These are phyloP conservation scores for Truncatella angustata DNA, from an alignment of 2,329 filamentous ascomycete genomes.

Conservation along the genomic window DNA sequence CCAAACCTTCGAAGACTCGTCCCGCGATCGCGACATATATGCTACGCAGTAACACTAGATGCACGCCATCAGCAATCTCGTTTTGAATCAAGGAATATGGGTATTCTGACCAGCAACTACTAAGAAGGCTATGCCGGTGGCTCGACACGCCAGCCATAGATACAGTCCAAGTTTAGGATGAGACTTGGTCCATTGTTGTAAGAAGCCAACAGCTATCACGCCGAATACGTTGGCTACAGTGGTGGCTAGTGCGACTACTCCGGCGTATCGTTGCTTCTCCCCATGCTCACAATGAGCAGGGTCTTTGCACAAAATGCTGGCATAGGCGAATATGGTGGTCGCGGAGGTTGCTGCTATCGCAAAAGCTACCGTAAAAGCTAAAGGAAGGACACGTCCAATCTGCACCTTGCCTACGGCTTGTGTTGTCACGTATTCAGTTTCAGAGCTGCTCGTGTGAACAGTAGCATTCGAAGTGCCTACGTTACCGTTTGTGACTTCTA, in stretches of 20 bases:
- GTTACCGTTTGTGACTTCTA: no score
- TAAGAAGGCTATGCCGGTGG: neutral
- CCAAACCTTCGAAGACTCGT: constrained; percentile 17
- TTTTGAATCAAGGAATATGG: neutral
- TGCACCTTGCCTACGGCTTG: no score
- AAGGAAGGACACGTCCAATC: no score
- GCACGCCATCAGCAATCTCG: neutral
- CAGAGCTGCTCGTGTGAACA: no score
- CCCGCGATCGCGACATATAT: constrained; percentile 12
- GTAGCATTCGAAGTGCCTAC: no score
- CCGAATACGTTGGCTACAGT: neutral
- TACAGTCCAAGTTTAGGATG: neutral
- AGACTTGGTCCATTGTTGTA: neutral
- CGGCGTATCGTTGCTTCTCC: neutral
- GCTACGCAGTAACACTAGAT: constrained; percentile 6
- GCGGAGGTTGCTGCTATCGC: constrained; percentile 1
- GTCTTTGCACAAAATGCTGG: neutral
- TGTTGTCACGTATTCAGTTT: no score
- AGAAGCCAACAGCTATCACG: neutral
- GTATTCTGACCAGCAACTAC: neutral
- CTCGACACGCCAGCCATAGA: neutral
- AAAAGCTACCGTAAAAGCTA: neutral
- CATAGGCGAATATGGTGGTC: neutral
- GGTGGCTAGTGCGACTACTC: neutral
- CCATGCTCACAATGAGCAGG: neutral